phyloP scores from a whole-genome alignment of 768 basidiomycete genomes.

The Russula vinacea region DNA sequence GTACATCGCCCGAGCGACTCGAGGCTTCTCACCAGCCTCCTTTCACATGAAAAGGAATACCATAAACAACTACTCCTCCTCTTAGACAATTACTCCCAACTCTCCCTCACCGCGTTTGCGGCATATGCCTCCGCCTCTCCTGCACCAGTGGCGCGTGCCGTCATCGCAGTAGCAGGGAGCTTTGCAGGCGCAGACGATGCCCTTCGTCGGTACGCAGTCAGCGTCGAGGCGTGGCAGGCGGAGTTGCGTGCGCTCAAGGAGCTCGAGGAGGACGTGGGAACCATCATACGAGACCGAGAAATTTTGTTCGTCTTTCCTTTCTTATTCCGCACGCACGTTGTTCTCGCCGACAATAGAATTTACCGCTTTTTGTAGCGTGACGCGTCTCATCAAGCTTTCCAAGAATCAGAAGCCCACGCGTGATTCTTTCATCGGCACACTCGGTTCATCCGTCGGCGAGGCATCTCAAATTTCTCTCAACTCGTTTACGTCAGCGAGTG shows the following conservation, averaged over 20 bases:
- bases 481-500: slow-evolving; percentile 22
- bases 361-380: slow-evolving; percentile 48
- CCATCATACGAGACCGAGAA: slow-evolving; percentile 70
- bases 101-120: slow-evolving; percentile 61
- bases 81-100: slow-evolving; percentile 51
- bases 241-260: slow-evolving; percentile 57
- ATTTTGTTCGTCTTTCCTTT: slow-evolving; percentile 54
- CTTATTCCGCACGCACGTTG: no score
- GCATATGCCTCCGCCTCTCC: slow-evolving; percentile 71
- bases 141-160: slow-evolving; percentile 50
- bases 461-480: slow-evolving; percentile 26
- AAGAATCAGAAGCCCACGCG: slow-evolving; percentile 51
- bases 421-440: slow-evolving; percentile 37
- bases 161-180: slow-evolving; percentile 52
- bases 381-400: slow-evolving; percentile 74
- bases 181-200: slow-evolving; percentile 68
- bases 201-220: slow-evolving; percentile 54
- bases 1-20: slow-evolving; percentile 73
- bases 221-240: slow-evolving; percentile 64
- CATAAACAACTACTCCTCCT: slow-evolving; percentile 55
- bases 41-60: slow-evolving; percentile 70
- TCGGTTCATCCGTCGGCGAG: slow-evolving; percentile 47
- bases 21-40: slow-evolving; percentile 64
- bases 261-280: slow-evolving; percentile 70
- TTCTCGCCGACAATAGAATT: not conserved